A percentile compares a stretch with the other conserved stretches of the same genome.
These are phyloP conservation scores for Sarocladiaceae sp. DNA, from an alignment of 2,329 filamentous ascomycete species.

Conservation along the genomic window DNA sequence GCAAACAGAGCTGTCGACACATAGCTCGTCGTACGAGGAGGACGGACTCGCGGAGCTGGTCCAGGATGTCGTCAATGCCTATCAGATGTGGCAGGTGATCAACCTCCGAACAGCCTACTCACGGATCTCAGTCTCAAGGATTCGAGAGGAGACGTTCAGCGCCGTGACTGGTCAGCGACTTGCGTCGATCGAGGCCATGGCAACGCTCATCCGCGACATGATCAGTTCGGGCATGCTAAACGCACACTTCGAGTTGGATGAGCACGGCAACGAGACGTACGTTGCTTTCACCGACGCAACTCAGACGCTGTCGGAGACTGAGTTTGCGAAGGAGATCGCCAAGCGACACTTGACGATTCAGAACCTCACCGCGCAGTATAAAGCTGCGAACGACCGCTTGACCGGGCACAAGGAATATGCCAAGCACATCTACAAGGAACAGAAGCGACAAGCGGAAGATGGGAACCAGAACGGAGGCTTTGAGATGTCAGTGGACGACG, in stretches of 20 bases:
- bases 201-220: constrained; percentile 47
- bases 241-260: constrained; percentile 43
- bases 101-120: constrained; percentile 67
- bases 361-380: constrained; percentile 39
- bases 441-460: constrained; percentile 39
- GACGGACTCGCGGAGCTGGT: constrained; percentile 72
- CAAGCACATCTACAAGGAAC: constrained; percentile 38
- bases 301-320: constrained; percentile 39
- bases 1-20: constrained; percentile 55
- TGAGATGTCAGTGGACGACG: constrained; percentile 47
- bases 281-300: constrained; percentile 43
- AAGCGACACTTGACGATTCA: constrained; percentile 35
- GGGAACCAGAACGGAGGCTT: constrained; percentile 32
- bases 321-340: constrained; percentile 43
- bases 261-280: constrained; percentile 35
- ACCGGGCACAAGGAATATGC: constrained; percentile 52
- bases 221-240: constrained; percentile 46
- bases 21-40: constrained; percentile 52
- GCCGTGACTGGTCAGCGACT: constrained; percentile 45
- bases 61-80: constrained; percentile 60
- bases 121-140: constrained; percentile 48
- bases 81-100: constrained; percentile 69
- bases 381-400: constrained; percentile 47
- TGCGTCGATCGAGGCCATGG: constrained; percentile 34
- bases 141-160: constrained; percentile 45